Evolutionary conservation across 139 green algal genomes (phyloP).

Genomic region (Closterium sp.): DNA sequence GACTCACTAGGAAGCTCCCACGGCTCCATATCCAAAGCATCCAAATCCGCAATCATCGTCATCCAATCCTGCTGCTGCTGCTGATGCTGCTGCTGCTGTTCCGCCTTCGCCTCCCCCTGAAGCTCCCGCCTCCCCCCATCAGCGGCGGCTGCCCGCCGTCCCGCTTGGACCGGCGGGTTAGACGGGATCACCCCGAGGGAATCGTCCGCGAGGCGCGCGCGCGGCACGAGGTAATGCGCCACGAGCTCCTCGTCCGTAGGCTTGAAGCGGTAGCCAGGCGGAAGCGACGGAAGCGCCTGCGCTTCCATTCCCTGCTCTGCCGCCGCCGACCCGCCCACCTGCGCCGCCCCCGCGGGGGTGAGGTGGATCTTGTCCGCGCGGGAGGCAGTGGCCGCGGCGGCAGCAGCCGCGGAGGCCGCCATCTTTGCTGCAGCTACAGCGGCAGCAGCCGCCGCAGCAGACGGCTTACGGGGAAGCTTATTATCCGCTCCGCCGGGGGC

Average conservation of each 20-base stretch:
- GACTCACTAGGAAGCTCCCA: background rate
- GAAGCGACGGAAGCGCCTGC: background rate
- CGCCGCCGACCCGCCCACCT: background rate
- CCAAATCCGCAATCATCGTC: background rate
- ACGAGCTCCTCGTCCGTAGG: slow-evolving; percentile 13
- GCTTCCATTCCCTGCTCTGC: background rate
- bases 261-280: background rate
- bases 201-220: background rate
- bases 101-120: no score
- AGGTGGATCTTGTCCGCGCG: background rate
- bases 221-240: background rate
- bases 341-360: no score
- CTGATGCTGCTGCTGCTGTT: background rate
- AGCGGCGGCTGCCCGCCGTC: background rate
- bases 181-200: background rate
- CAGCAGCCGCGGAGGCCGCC: background rate
- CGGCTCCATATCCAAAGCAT: background rate
- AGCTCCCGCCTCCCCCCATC: background rate
- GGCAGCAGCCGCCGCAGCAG: background rate
- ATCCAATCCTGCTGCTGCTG: background rate
- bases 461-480: background rate
- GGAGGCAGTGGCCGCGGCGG: background rate
- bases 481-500: background rate
- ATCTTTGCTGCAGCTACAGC: background rate
- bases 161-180: background rate